Evolutionary conservation across 1,284 basidiomycete species (phyloP).

Genomic region (Cryptococcus hybrid): DNA sequence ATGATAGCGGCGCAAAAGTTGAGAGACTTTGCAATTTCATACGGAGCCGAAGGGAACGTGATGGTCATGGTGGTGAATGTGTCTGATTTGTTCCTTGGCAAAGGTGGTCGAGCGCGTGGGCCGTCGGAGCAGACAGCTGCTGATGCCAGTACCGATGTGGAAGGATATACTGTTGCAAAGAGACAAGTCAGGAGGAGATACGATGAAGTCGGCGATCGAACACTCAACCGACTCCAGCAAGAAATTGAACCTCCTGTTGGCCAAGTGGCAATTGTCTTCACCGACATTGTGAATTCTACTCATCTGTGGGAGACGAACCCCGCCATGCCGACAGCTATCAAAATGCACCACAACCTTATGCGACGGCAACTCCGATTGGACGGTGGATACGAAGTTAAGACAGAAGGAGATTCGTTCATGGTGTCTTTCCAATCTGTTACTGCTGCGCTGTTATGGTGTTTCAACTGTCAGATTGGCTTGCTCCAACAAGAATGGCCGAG

Average conservation of each 20-base stretch:
- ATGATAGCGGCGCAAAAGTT: constrained; percentile 98
- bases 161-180: constrained; percentile 8
- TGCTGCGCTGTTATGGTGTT: constrained; percentile 86
- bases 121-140: constrained; percentile 49
- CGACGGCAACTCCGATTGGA: constrained; percentile 84
- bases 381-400: constrained; percentile 99
- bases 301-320: constrained; percentile 96
- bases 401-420: constrained; percentile 99
- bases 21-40: constrained; percentile 94
- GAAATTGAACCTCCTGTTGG: constrained; percentile 88
- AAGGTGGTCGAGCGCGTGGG: constrained; percentile 49
- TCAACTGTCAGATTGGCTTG: constrained; percentile 83
- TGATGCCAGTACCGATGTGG: constrained; percentile 19
- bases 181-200: constrained; percentile 37
- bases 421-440: constrained; percentile 91
- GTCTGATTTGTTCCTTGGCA: constrained; percentile 68
- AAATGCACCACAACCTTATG: constrained; percentile 83
- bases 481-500: constrained; percentile 88
- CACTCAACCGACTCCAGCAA: constrained; percentile 62
- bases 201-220: constrained; percentile 52
- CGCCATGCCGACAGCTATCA: constrained; percentile 94
- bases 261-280: constrained; percentile 92
- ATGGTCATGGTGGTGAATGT: constrained; percentile 98
- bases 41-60: constrained; percentile 88
- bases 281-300: constrained; percentile 97